These are phyloP conservation scores for Tremella mesenterica DNA, from an alignment of 768 basidiomycete species.

Conservation along the genomic window DNA sequence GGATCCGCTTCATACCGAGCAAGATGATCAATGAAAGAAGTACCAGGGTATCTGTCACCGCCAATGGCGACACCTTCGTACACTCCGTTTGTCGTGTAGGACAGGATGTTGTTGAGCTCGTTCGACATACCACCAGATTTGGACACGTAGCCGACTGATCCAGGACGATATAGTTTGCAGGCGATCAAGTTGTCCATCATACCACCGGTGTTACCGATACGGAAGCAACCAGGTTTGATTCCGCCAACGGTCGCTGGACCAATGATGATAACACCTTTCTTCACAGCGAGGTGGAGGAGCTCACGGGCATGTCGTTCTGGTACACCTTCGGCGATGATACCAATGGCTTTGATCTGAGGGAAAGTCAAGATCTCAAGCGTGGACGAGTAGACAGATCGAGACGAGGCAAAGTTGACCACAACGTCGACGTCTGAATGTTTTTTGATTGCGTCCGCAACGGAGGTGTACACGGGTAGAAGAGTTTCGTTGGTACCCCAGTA, in stretches of 20 bases:
- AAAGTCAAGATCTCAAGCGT: slow-evolving; percentile 82
- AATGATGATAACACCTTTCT: slow-evolving; percentile 80
- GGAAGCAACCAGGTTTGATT: slow-evolving; percentile 99
- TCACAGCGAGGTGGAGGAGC: slow-evolving; percentile 77
- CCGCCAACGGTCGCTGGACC: slow-evolving; percentile 98
- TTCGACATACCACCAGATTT: slow-evolving; percentile 99
- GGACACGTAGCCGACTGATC: slow-evolving; percentile 96
- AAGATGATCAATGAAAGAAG: slow-evolving; percentile 97
- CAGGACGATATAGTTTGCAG: slow-evolving; percentile 94
- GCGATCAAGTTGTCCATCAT: slow-evolving; percentile 99
- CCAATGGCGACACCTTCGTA: slow-evolving; percentile 99
- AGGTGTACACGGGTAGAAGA: slow-evolving; percentile 92
- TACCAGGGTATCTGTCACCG: slow-evolving; percentile 96
- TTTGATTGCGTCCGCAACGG: slow-evolving; percentile 74
- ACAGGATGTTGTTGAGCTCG: slow-evolving; percentile 99
- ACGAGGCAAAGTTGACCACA: slow-evolving; percentile 94
- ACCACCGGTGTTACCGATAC: slow-evolving; percentile 98
- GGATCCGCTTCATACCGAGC: slow-evolving; percentile 95
- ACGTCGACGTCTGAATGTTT: slow-evolving; percentile 97
- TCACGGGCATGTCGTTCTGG: slow-evolving; percentile 96
- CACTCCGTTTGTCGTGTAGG: slow-evolving; percentile 88
- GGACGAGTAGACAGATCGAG: slow-evolving; percentile 85
- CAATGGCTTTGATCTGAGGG: slow-evolving; percentile 64
- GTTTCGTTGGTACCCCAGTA: slow-evolving; percentile 99
- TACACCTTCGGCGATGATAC: slow-evolving; percentile 96